Evolutionary conservation across 2,329 filamentous ascomycete genomes (phyloP).

Genomic region (Fusarium xyrophilum): DNA sequence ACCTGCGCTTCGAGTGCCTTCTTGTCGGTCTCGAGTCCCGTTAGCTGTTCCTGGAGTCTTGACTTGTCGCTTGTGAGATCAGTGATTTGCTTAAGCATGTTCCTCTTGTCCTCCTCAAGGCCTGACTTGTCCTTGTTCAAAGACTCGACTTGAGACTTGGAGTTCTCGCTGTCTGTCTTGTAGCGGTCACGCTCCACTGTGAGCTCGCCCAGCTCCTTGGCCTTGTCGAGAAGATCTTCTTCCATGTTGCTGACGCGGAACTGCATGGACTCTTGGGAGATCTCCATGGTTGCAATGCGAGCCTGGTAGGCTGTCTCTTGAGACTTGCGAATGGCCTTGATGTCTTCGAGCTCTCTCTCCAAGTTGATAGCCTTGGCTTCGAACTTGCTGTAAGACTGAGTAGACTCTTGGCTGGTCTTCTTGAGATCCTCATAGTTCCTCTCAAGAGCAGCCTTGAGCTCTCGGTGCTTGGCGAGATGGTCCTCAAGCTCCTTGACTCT

Average conservation of each 20-base stretch:
- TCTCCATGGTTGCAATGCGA: slow-evolving; percentile 39
- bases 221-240: slow-evolving; percentile 34
- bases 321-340: slow-evolving; percentile 37
- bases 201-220: slow-evolving; percentile 36
- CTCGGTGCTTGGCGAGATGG: slow-evolving; percentile 36
- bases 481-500: slow-evolving; percentile 42
- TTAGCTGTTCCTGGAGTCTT: slow-evolving; percentile 30
- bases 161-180: slow-evolving; percentile 28
- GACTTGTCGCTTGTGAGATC: slow-evolving; percentile 28
- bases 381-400: slow-evolving; percentile 19
- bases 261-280: slow-evolving; percentile 40
- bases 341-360: slow-evolving; percentile 38
- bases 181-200: slow-evolving; percentile 37
- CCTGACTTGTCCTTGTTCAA: slow-evolving; percentile 30
- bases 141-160: slow-evolving; percentile 32
- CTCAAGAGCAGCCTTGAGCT: slow-evolving; percentile 39
- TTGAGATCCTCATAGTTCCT: slow-evolving; percentile 40
- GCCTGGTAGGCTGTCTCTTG: slow-evolving; percentile 39
- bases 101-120: slow-evolving; percentile 38
- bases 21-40: slow-evolving; percentile 35
- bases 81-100: slow-evolving; percentile 26
- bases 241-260: slow-evolving; percentile 38
- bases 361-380: slow-evolving; percentile 41
- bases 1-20: slow-evolving; percentile 32
- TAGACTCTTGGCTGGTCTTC: slow-evolving; percentile 29